Evolutionary conservation across 2,329 filamentous ascomycete species (phyloP).

Genomic region (Thermothelomyces thermophilus): DNA sequence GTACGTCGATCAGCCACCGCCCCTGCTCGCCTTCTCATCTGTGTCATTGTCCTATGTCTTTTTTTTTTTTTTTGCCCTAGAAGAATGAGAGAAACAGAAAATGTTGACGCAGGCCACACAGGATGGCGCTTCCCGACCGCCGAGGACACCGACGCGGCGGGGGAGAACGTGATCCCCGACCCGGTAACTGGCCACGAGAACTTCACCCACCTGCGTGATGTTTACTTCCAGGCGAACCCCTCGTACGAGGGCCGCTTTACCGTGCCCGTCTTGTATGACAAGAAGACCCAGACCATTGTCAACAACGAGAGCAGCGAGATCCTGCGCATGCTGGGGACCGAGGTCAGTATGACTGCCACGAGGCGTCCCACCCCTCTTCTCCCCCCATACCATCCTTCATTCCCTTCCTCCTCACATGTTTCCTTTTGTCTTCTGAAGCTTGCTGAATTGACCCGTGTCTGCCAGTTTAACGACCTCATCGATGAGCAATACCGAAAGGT

Average conservation of each 20-base stretch:
- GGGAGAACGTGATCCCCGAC: conserved; percentile 59
- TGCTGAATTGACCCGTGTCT: too few species aligned
- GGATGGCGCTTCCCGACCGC: conserved; percentile 77
- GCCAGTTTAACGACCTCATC: conserved; percentile 63
- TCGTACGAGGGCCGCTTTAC: conserved; percentile 76
- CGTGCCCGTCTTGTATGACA: conserved; percentile 81
- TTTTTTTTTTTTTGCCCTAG: too few species aligned
- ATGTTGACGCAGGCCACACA: conserved; percentile 27
- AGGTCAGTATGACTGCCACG: conserved; percentile 40
- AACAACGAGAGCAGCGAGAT: conserved; percentile 93
- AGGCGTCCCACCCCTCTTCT: neutral
- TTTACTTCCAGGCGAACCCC: conserved; percentile 71
- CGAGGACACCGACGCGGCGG: conserved; percentile 48
- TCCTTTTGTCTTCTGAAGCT: too few species aligned
- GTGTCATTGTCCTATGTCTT: neutral
- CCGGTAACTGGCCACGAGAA: conserved; percentile 63
- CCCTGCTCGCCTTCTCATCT: neutral
- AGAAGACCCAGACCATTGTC: conserved; percentile 67
- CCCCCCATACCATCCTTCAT: neutral
- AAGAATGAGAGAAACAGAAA: too few species aligned
- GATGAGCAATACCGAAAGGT: conserved; percentile 52
- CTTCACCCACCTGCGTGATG: conserved; percentile 63
- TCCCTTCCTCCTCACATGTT: too few species aligned
- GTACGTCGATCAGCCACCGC: conserved; percentile 26
- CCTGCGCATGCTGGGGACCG: conserved; percentile 78